Evolutionary conservation across 768 basidiomycete genomes (phyloP).

Genomic region (Hemileccinum impolitum): DNA sequence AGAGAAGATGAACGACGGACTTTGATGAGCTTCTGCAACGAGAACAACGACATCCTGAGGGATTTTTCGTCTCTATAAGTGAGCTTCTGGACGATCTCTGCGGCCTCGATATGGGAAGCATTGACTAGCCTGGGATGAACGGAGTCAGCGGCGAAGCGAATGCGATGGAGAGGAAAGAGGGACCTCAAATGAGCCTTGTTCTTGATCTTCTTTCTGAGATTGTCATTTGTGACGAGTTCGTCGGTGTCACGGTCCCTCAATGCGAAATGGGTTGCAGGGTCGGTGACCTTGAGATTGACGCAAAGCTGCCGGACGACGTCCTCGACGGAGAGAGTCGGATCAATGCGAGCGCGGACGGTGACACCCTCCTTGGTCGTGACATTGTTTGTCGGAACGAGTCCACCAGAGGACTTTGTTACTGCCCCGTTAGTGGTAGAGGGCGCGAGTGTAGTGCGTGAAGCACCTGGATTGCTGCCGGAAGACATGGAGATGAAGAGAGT

Average conservation of each 20-base stretch:
- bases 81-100: conserved; percentile 72
- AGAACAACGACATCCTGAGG: conserved; percentile 68
- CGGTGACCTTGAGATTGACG: conserved; percentile 74
- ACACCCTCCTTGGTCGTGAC: conserved; percentile 74
- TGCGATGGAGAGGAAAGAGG: conserved; percentile 18
- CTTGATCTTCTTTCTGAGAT: conserved; percentile 78
- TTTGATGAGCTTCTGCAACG: conserved; percentile 75
- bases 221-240: conserved; percentile 84
- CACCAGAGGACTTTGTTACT: conserved; percentile 39
- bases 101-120: conserved; percentile 75
- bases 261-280: conserved; percentile 68
- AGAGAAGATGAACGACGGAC: conserved; percentile 37
- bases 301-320: conserved; percentile 85
- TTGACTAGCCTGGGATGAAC: conserved; percentile 59
- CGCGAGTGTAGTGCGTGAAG: conserved; percentile 24
- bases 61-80: conserved; percentile 53
- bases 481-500: conserved; percentile 18
- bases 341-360: conserved; percentile 80
- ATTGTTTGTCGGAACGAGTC: conserved; percentile 76
- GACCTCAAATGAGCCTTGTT: conserved; percentile 77
- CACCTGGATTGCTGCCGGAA: conserved; percentile 28
- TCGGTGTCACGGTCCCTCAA: conserved; percentile 74
- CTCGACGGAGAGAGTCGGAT: conserved; percentile 77
- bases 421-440: conserved; percentile 33
- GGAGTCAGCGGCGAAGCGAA: not conserved